Evolutionary conservation across 148 eudicot genomes (phyloP).

Genomic region (Rhododendron ovatum): DNA sequence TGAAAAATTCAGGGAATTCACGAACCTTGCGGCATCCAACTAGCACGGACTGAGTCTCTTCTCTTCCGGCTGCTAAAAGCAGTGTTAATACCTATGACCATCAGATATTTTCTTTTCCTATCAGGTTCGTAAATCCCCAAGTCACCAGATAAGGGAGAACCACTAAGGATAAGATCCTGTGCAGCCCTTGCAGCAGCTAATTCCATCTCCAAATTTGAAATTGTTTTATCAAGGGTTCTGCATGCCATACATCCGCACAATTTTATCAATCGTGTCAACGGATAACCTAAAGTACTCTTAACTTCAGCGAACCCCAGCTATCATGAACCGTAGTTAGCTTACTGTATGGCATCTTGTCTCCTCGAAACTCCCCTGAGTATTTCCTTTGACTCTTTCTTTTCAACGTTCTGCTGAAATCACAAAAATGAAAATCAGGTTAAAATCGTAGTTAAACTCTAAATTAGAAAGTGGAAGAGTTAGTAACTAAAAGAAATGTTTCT

Average conservation of each 20-base stretch:
- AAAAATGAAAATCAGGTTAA: neutral
- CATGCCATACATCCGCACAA: slow-evolving; percentile 1
- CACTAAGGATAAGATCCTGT: slow-evolving; percentile 69
- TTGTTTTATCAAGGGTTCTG: slow-evolving; percentile 78
- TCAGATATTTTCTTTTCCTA: slow-evolving; percentile 64
- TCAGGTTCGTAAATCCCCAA: slow-evolving; percentile 28
- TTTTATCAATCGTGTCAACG: neutral
- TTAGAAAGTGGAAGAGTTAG: neutral
- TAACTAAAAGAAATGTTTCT: neutral
- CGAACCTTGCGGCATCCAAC: slow-evolving; percentile 95
- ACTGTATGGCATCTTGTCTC: slow-evolving; percentile 59
- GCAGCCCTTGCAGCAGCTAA: slow-evolving; percentile 89
- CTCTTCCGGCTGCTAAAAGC: slow-evolving; percentile 93
- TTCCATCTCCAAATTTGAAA: slow-evolving; percentile 86
- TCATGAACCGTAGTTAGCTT: slow-evolving; percentile 20
- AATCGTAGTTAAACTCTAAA: neutral
- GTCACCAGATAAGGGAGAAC: slow-evolving; percentile 54
- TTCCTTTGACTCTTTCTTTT: slow-evolving; percentile 30
- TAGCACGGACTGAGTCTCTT: slow-evolving; percentile 88
- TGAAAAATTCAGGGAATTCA: neutral
- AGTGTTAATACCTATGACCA: slow-evolving; percentile 86
- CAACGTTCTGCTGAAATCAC: slow-evolving; percentile 26
- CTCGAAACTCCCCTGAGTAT: slow-evolving; percentile 43
- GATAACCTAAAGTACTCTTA: neutral
- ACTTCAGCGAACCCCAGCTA: slow-evolving; percentile 2